Percentiles rank a stretch among this genome's conserved stretches.
Conservation (phyloP, 2,329 filamentous ascomycete genomes). For the Trichoderma arundinaceum region DNA sequence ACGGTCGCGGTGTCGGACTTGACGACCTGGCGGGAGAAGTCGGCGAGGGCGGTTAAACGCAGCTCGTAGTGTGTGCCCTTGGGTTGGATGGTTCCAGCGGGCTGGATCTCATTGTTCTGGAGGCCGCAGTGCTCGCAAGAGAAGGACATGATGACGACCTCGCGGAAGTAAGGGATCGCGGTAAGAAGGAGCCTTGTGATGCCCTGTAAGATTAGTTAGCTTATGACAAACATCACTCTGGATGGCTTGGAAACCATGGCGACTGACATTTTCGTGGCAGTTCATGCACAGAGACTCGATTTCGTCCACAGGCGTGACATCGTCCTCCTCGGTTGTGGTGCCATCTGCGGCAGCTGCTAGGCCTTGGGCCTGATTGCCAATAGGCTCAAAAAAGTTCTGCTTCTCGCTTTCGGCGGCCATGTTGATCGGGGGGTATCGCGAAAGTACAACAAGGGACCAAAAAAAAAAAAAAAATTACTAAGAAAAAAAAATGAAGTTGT, state of each 20-base stretch:
- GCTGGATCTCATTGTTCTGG: conserved; percentile 91
- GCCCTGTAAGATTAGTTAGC: conserved; percentile 60
- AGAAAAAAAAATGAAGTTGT: conserved; percentile 14
- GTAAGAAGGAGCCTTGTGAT: conserved; percentile 86
- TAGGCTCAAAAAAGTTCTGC: conserved; percentile 64
- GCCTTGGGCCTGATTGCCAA: conserved; percentile 65
- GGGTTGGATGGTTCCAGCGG: conserved; percentile 89
- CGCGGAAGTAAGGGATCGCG: conserved; percentile 94
- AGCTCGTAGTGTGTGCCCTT: conserved; percentile 85
- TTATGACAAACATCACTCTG: neutral
- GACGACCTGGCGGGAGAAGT: conserved; percentile 86
- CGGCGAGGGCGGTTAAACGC: conserved; percentile 71
- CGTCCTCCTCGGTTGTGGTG: conserved; percentile 48
- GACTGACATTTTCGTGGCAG: conserved; percentile 74
- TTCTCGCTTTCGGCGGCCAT: conserved; percentile 53
- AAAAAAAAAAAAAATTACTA: neutral
- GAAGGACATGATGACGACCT: conserved; percentile 98
- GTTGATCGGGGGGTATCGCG: conserved; percentile 33
- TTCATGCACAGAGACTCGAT: conserved; percentile 87
- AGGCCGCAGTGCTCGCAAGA: conserved; percentile 87
- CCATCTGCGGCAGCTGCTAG: conserved; percentile 51
- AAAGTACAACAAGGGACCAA: neutral
- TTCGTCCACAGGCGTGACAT: conserved; percentile 65
- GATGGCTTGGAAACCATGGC: neutral
- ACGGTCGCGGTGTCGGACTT: conserved; percentile 88